Evolutionary conservation across 371 early-diverging fungal species (phyloP), one percentile per base, ranked within the genome.

Genomic region (Rozella allomycis): DNA sequence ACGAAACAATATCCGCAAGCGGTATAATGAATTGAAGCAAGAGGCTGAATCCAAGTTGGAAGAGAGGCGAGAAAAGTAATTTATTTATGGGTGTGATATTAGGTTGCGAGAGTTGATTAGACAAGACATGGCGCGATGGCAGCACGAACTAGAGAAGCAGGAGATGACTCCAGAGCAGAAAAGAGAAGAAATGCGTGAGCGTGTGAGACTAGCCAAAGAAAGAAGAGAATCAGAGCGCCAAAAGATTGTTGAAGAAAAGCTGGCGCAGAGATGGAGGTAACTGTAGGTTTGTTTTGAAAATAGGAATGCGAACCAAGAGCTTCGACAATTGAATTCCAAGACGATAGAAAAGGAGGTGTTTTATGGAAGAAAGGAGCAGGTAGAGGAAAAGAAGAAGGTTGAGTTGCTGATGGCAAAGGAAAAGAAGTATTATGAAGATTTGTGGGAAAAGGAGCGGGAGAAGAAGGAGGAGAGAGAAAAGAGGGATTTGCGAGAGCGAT

Each of bases 381-480:
- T 63, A 10, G 17, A 23, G 7, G 63, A 63, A 33, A 42, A 31
- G 4, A 37, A 47, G 17, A 28, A 42, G 26, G 27, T 39, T 31
- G 20, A 23, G 16, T 23, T 9, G 2, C 18, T 25, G 3, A 52
- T 38, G 18, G 17, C 22, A 3, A 45, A 50, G 40, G 58, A 60
- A 35, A 52, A 54, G 26, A 30, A 35, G 39, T 46, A 43, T 40
- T 57, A 43, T 30, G 60, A 53, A 28, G 39, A 39, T 5, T 35
- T 57, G 0, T 63, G 60, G 60, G 63, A 63, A 35, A 35, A 49
- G 34, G 55, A 55, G 29, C 42, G 63, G 5, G 49, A 41, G 17
- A 30, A 41, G 22, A 58, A 60, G 42, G 55, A 55, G 23, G 45
- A 43, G 7, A 35, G 51, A 9, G 63, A 63, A 30, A 51, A 50